Percentiles rank a stretch among this genome's conserved stretches.
phyloP scores from a whole-genome alignment of 805 yeast species.

The Ogataea nakhonphanomensis region DNA sequence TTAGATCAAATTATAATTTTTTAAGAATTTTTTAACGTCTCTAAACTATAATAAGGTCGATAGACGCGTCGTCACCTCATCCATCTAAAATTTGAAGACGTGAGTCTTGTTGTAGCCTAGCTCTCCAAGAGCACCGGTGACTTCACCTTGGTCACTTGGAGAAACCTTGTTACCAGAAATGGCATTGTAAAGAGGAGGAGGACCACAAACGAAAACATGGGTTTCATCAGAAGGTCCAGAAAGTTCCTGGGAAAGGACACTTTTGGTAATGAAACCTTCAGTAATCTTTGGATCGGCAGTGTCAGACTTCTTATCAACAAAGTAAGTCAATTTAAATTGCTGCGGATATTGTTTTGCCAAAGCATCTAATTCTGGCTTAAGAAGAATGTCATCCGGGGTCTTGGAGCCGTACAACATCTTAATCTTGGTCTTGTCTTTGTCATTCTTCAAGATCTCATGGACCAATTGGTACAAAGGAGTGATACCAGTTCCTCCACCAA shows the following conservation, averaged over 20 bases:
- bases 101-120: conserved; percentile 83
- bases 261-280: conserved; percentile 77
- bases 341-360: conserved; percentile 67
- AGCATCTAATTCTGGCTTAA: conserved; percentile 72
- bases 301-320: conserved; percentile 58
- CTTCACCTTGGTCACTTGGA: conserved; percentile 93
- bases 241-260: conserved; percentile 56
- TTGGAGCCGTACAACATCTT: conserved; percentile 77
- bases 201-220: conserved; percentile 91
- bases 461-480: conserved; percentile 91
- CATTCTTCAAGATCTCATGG: conserved; percentile 71
- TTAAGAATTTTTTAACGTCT: not conserved
- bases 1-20: not conserved
- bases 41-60: not conserved
- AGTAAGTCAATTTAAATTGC: conserved; percentile 74
- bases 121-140: conserved; percentile 82
- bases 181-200: conserved; percentile 86
- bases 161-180: conserved; percentile 81
- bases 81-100: conserved; percentile 76
- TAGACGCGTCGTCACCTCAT: conserved; percentile 2
- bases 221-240: conserved; percentile 62
- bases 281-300: conserved; percentile 50
- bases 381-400: conserved; percentile 73
- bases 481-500: conserved; percentile 97
- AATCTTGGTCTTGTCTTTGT: conserved; percentile 86